A percentile compares a stretch with the other conserved stretches of the same genome.
Conservation (phyloP, 2,329 filamentous ascomycete genomes). For the Xylaria sp. region DNA sequence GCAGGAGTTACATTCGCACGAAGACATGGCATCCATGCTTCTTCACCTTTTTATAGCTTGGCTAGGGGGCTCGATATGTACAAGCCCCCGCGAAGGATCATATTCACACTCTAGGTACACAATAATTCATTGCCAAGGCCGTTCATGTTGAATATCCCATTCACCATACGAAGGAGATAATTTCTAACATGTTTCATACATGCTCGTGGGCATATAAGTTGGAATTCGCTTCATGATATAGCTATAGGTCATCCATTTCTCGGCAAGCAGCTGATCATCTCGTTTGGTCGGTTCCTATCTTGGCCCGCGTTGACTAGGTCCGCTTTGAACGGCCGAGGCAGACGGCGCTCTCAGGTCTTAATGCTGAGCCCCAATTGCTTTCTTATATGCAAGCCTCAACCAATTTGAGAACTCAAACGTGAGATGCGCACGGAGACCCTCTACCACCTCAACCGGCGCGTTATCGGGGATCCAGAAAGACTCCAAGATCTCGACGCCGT, state of each 20-base stretch:
- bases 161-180: no score
- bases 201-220: no score
- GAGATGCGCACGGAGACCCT: slow-evolving; percentile 29
- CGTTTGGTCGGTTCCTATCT: no score
- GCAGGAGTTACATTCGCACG: not conserved
- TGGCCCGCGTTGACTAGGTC: no score
- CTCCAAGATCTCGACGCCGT: slow-evolving; percentile 33
- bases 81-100: slow-evolving; percentile 2
- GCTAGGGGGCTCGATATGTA: not conserved
- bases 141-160: no score
- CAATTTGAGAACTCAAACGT: slow-evolving; percentile 38
- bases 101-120: not conserved
- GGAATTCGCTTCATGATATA: no score
- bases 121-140: no score
- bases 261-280: no score
- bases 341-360: not conserved
- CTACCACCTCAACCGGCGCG: slow-evolving; percentile 18
- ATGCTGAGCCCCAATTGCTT: slow-evolving; percentile 4
- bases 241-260: no score
- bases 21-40: not conserved
- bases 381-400: slow-evolving; percentile 35
- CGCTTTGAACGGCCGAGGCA: not conserved
- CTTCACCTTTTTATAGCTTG: not conserved
- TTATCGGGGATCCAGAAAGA: slow-evolving; percentile 35
- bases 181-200: no score